Evolutionary conservation across 2,329 filamentous ascomycete genomes (phyloP), one percentile per base, ranked within the genome.

Genomic region (Taxawa tesnikishii): DNA sequence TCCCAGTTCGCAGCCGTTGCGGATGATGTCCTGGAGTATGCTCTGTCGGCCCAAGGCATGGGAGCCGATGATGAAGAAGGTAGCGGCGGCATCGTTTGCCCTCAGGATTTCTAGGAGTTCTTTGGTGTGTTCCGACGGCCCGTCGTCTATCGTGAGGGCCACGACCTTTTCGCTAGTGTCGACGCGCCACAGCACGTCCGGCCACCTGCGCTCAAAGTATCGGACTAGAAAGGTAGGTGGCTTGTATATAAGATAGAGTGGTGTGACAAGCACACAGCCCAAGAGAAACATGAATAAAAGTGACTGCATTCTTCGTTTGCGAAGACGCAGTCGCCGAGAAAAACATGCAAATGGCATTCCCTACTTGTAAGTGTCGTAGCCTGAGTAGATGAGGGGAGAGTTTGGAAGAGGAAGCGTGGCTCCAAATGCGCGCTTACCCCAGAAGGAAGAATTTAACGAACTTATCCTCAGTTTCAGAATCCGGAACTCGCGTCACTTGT

Each of bases 21-120:
- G 61, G 4, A 79, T 46, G 24, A 75, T 53, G 6, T 67, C 53
- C 36, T 54, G 46, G 29, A 80, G 53, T 38, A 70, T 54, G 5
- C 47, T 50, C 29, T 66, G 55, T 28, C 66, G 54, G 3, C 68
- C 71, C 7, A 7, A 7, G 7, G 7, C 19, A 23, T 23, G 19
- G 3, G 68, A 69, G 6, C 85, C 85, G 45, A 94, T 93, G 19
- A 92, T 68, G 54, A 94, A 94, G 54, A 93, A 90, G 0, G 85
- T 94, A 0, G 85, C 85, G 13, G 65, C 71, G 11, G 79, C 83
- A 37, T 69, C 65, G 48, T 83, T 67, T 6, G 51, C 52, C 17
- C 64, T 60, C n/a, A 94, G 64, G 0, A 83, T 59, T 26, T 72
- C 58, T 32, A 85, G 60, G 37, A 94, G 85, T 35, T 76, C 71